These are phyloP conservation scores for Kwoniella sp. DNA, from an alignment of 768 basidiomycete genomes.

Conservation along the genomic window DNA sequence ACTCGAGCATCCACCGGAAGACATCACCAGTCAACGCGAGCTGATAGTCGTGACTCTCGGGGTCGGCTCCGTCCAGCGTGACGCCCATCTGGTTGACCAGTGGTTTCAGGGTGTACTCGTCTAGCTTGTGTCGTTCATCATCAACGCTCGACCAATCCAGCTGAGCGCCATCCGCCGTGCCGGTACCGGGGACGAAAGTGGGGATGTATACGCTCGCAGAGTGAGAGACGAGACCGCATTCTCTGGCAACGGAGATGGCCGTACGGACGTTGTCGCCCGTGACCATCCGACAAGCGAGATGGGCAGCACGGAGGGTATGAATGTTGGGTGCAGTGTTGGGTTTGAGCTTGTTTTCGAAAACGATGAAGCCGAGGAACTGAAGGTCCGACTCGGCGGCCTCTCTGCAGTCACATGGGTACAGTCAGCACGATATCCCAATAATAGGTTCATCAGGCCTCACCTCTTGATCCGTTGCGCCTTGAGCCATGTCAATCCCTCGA, in stretches of 20 bases:
- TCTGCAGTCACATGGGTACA: constrained; percentile 57
- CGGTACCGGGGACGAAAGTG: constrained; percentile 66
- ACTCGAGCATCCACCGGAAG: constrained; percentile 97
- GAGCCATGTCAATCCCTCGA: constrained; percentile 90
- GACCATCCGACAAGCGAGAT: constrained; percentile 93
- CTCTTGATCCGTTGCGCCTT: constrained; percentile 95
- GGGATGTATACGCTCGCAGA: constrained; percentile 86
- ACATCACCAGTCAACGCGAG: constrained; percentile 90
- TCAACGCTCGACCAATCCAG: constrained; percentile 92
- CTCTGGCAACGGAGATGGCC: constrained; percentile 91
- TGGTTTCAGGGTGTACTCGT: constrained; percentile 82
- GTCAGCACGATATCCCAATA: constrained; percentile 6
- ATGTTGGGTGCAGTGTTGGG: constrained; percentile 86
- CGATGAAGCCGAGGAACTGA: constrained; percentile 87
- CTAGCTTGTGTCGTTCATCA: constrained; percentile 75
- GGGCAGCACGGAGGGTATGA: constrained; percentile 77
- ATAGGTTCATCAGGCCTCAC: constrained; percentile 51
- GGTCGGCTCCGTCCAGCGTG: constrained; percentile 62
- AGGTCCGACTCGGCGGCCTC: constrained; percentile 90
- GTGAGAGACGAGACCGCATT: constrained; percentile 82
- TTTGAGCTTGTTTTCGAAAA: constrained; percentile 97
- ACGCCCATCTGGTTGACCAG: constrained; percentile 59
- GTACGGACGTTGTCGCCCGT: constrained; percentile 97
- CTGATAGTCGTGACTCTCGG: constrained; percentile 79
- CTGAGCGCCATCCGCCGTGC: constrained; percentile 54